Evolutionary conservation across 768 basidiomycete genomes (phyloP).

Genomic region (Amanita pseudoporphyria): DNA sequence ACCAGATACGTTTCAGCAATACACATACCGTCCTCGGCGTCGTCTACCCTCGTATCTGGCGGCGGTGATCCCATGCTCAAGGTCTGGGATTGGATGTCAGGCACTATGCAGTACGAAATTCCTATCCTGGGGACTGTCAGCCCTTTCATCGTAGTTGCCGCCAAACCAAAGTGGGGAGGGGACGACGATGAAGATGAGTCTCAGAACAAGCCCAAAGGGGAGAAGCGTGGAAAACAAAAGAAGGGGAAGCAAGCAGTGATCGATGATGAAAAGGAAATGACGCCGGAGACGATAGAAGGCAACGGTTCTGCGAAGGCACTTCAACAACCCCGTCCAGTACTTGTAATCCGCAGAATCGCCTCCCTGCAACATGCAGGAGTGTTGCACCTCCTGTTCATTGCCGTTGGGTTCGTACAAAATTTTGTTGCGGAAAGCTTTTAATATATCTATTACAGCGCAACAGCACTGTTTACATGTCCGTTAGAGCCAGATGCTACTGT

Average conservation of each 20-base stretch:
- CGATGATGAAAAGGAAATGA: conserved; percentile 14
- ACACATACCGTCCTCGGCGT: conserved; percentile 46
- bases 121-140: conserved; percentile 36
- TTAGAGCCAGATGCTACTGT: conserved; percentile 4
- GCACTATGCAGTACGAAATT: conserved; percentile 42
- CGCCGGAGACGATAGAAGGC: conserved; percentile 5
- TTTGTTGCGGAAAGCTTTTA: neutral
- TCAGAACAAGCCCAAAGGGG: conserved; percentile 12
- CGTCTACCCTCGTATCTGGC: conserved; percentile 60
- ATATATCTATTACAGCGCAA: neutral
- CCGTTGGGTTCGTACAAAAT: conserved; percentile 49
- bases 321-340: conserved; percentile 25
- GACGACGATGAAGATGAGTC: conserved; percentile 19
- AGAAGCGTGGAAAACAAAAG: no score
- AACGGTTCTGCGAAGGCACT: neutral
- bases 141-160: conserved; percentile 36
- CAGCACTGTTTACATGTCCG: conserved; percentile 6
- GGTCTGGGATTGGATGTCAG: conserved; percentile 74
- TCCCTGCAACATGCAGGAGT: conserved; percentile 29
- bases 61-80: conserved; percentile 78
- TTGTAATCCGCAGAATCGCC: conserved; percentile 51
- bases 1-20: conserved; percentile 77
- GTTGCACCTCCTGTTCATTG: conserved; percentile 51
- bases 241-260: conserved; percentile 14
- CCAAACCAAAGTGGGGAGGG: conserved; percentile 22